Conservation (phyloP, 2,329 filamentous ascomycete genomes). For the Calonectria hongkongensis region DNA sequence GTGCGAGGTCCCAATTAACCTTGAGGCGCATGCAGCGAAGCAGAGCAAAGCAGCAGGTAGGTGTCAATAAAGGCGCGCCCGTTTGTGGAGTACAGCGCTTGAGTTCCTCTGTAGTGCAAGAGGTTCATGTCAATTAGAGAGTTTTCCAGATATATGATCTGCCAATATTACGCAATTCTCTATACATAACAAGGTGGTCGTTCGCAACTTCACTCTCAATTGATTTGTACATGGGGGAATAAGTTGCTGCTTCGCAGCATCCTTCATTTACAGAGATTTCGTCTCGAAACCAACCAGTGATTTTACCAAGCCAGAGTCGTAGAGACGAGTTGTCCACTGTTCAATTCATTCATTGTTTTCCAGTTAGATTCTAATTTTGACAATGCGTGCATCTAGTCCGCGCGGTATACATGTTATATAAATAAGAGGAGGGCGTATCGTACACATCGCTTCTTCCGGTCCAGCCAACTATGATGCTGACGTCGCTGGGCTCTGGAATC, state of each 20-base stretch:
- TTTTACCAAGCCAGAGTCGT: neutral
- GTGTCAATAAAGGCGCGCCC: neutral
- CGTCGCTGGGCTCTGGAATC: slow-evolving; percentile 62
- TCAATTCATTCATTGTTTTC: slow-evolving; percentile 6
- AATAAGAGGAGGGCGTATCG: slow-evolving; percentile 48
- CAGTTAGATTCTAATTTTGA: slow-evolving; percentile 29
- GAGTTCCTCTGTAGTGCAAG: neutral
- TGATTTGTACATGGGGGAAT: no score
- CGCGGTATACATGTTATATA: slow-evolving; percentile 42
- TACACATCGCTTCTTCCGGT: slow-evolving; percentile 42
- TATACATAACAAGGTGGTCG: neutral
- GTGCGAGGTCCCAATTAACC: neutral
- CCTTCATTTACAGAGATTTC: neutral
- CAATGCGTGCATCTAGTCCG: slow-evolving; percentile 36
- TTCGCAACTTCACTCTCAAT: neutral
- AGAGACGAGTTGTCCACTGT: neutral
- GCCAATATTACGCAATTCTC: neutral
- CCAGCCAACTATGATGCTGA: slow-evolving; percentile 47
- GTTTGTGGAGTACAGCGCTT: neutral
- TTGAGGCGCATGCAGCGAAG: neutral
- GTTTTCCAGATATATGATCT: neutral
- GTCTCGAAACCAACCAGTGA: neutral
- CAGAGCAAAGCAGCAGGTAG: neutral
- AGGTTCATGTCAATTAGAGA: neutral
- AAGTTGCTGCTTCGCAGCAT: neutral